Evolutionary conservation across 192 early-diverging fungal genomes (phyloP).

Genomic region (Entomortierella chlamydospora): DNA sequence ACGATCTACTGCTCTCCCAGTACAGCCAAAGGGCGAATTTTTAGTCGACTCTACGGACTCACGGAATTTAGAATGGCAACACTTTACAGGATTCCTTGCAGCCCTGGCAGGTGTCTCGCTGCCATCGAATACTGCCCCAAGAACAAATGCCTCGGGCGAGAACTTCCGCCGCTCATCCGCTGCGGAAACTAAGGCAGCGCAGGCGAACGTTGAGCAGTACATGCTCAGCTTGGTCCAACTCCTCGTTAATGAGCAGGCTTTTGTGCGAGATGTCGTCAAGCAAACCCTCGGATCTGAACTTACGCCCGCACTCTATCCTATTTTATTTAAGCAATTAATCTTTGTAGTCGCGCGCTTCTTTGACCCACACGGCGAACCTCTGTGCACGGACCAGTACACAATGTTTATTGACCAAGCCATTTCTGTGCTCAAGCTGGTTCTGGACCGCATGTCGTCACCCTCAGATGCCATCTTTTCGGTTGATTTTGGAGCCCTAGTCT

Average conservation of each 20-base stretch:
- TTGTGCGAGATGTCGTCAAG: conserved; percentile 80
- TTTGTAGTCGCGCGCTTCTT: conserved; percentile 70
- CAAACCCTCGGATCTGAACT: conserved; percentile 86
- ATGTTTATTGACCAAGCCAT: conserved; percentile 83
- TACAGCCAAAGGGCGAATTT: conserved; percentile 44
- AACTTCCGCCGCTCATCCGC: conserved; percentile 32
- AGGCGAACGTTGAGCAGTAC: conserved; percentile 73
- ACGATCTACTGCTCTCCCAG: conserved; percentile 32
- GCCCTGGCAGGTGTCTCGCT: conserved; percentile 80
- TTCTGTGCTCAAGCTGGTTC: conserved; percentile 74
- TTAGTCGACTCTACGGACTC: conserved; percentile 33
- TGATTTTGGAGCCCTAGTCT: conserved; percentile 76
- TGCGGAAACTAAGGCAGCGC: conserved; percentile 51
- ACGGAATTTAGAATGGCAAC: conserved; percentile 74
- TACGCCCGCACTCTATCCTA: conserved; percentile 69
- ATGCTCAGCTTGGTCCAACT: conserved; percentile 79
- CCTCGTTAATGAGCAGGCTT: conserved; percentile 76
- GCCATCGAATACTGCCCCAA: conserved; percentile 19
- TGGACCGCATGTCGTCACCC: conserved; percentile 76
- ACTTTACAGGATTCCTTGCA: conserved; percentile 86
- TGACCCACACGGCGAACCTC: conserved; percentile 66
- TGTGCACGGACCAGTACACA: conserved; percentile 68
- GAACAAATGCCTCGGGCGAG: conserved; percentile 37
- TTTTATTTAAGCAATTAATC: conserved; percentile 70
- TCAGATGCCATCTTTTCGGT: conserved; percentile 69